Percentiles rank a stretch among this genome's conserved stretches.
Conservation (phyloP, 2,329 filamentous ascomycete species). For the Grosmannia huntii region DNA sequence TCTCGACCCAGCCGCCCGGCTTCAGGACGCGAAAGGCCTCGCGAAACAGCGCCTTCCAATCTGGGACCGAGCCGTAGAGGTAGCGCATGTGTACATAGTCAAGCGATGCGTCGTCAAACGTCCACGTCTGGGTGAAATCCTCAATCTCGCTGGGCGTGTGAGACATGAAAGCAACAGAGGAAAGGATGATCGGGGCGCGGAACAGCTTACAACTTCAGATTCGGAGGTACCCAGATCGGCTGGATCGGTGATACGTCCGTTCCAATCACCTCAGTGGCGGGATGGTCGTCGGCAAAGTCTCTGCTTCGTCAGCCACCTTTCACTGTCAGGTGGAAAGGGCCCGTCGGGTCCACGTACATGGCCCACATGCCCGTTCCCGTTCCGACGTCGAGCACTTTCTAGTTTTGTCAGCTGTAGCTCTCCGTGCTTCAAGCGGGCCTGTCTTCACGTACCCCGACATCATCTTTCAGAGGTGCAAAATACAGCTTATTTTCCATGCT, state of each 20-base stretch:
- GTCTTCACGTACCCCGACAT: background rate
- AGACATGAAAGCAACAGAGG: constrained; percentile 14
- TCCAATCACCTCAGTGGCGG: constrained; percentile 32
- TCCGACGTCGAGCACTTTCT: constrained; percentile 4
- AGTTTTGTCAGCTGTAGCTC: background rate
- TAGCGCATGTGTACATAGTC: constrained; percentile 47
- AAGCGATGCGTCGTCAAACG: constrained; percentile 31
- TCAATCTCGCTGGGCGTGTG: constrained; percentile 33
- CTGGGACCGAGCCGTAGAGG: constrained; percentile 37
- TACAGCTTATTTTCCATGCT: constrained; percentile 14
- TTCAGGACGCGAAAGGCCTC: constrained; percentile 35
- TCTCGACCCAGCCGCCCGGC: constrained; percentile 32
- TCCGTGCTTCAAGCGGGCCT: no score
- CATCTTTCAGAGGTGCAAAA: constrained; percentile 14
- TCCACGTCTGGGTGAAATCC: constrained; percentile 41
- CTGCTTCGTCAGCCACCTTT: constrained; percentile 20
- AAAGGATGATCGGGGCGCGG: constrained; percentile 18
- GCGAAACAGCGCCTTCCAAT: constrained; percentile 36
- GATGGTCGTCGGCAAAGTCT: constrained; percentile 31
- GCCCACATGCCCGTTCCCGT: constrained; percentile 29
- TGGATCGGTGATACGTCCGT: constrained; percentile 46
- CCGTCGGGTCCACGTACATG: constrained; percentile 7
- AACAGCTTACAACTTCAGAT: constrained; percentile 19
- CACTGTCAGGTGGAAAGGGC: background rate
- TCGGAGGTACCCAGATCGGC: constrained; percentile 42